Evolutionary conservation across 129 eudicot genomes (phyloP), one percentile per base, ranked within the genome.

Genomic region (Centrapalus pauciflorus): DNA sequence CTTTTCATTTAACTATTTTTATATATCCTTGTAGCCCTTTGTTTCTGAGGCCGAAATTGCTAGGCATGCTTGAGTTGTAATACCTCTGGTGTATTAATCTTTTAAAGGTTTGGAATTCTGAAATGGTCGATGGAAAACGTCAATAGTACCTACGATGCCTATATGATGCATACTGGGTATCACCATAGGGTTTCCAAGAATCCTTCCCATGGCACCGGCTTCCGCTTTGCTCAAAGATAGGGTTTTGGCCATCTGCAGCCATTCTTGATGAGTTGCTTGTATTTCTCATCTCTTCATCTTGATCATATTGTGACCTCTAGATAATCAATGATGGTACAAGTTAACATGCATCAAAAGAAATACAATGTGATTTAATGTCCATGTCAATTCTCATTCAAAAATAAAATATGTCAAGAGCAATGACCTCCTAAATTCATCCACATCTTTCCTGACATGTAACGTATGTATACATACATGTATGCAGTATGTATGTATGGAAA

Each of bases 231-330:
- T 75, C 89, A 69, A 40, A 84, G 37, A 80, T 32, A 64, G 77
- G 29, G 45, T 38, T 66, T 14, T 79, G 88, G 70, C 56, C 79
- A 76, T 87, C 90, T 24, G 79, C 49, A 61, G 61, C 75, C 69
- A 56, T 56, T 68, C 80, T 83, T 43, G 87, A 77, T 21, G 79
- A 54, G 52, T 77, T 76, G 74, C 77, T 76, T 72, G 65, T 76
- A 61, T 72, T 86, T 74, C 95, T 80, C 81, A 29, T 76, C 79
- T 80, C 92, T 73, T 93, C 98, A 57, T 88, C 89, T 54, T 71
- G 78, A 81, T 87, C 95, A 78, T 85, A 89, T 34, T 67, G 82
- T 63, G 82, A 74, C 35, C 96, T 83, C 99, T 93, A 77, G 45
- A 74, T 65, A 9, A 40, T 57, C 30, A 73, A 17, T 20, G 54